Percentiles rank a stretch among this genome's conserved stretches.
These are phyloP conservation scores for Saturnispora zaruensis DNA, from an alignment of 805 yeast species.

Conservation along the genomic window DNA sequence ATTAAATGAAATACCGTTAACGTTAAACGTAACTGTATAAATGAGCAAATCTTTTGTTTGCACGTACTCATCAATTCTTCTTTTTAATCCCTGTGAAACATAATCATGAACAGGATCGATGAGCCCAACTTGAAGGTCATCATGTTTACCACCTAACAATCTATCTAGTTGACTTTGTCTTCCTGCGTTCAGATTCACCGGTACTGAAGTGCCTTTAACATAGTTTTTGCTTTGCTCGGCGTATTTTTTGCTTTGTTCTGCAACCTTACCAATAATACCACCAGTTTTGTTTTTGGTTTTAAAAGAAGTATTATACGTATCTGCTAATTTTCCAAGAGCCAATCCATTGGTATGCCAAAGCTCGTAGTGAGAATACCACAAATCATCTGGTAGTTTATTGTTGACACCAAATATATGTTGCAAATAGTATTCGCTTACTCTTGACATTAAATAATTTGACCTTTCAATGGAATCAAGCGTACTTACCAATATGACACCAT, in stretches of 20 bases:
- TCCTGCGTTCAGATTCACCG: slow-evolving; percentile 14
- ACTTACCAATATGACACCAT: slow-evolving; percentile 43
- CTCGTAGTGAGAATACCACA: slow-evolving; percentile 33
- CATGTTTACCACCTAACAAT: slow-evolving; percentile 40
- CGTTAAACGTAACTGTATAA: slow-evolving; percentile 46
- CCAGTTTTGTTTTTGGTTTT: slow-evolving; percentile 35
- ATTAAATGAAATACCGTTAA: slow-evolving; percentile 40
- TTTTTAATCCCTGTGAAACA: slow-evolving; percentile 35
- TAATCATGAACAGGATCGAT: slow-evolving; percentile 49
- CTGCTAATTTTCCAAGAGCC: slow-evolving; percentile 32
- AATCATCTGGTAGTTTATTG: slow-evolving; percentile 29
- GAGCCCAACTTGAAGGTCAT: slow-evolving; percentile 36
- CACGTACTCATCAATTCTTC: slow-evolving; percentile 33
- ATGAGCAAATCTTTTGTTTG: slow-evolving; percentile 33
- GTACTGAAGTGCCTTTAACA: slow-evolving; percentile 14
- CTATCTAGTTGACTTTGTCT: slow-evolving; percentile 32
- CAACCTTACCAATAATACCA: slow-evolving; percentile 37
- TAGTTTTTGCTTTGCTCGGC: slow-evolving; percentile 14
- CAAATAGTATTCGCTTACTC: slow-evolving; percentile 41
- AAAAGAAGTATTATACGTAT: slow-evolving; percentile 30
- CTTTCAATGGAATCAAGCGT: slow-evolving; percentile 43
- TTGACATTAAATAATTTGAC: slow-evolving; percentile 40
- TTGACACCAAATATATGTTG: slow-evolving; percentile 33
- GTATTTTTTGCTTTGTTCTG: slow-evolving; percentile 30
- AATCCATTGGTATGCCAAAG: slow-evolving; percentile 43